Evolutionary conservation across 1,284 basidiomycete genomes (phyloP).

Genomic region (Trichosporon inkin): DNA sequence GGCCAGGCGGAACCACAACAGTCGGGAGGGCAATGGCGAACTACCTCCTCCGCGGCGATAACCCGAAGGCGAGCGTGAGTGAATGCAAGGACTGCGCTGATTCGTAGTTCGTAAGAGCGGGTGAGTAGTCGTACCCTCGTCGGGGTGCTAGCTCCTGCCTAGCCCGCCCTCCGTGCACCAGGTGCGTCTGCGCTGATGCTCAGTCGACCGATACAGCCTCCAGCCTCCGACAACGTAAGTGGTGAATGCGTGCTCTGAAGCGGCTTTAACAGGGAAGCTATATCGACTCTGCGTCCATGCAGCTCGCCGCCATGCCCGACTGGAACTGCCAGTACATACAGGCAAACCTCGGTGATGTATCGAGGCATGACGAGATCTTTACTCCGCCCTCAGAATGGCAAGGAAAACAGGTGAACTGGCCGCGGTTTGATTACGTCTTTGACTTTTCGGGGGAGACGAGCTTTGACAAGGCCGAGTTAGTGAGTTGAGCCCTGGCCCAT

Average conservation of each 20-base stretch:
- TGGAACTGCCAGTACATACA: constrained; percentile 63
- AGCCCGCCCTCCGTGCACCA: constrained; percentile 56
- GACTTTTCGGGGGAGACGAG: constrained; percentile 63
- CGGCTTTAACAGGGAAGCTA: constrained; percentile 56
- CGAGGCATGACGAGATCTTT: constrained; percentile 38
- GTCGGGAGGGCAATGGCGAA: constrained; percentile 31
- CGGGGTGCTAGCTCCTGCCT: constrained; percentile 2
- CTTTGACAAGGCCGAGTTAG: constrained; percentile 68
- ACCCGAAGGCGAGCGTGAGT: constrained; percentile 23
- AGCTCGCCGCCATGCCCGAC: constrained; percentile 54
- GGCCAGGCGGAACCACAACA: constrained; percentile 40
- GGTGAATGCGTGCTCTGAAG: neutral
- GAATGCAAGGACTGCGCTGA: constrained; percentile 19
- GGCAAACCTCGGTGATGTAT: constrained; percentile 64
- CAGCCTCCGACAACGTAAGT: constrained; percentile 77
- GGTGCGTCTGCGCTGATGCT: constrained; percentile 48
- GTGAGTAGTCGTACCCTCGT: constrained; percentile 37
- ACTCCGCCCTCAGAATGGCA: constrained; percentile 30
- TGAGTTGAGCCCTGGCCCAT: constrained; percentile 48
- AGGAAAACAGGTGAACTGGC: constrained; percentile 20
- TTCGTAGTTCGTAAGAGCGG: constrained; percentile 64
- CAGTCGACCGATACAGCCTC: constrained; percentile 79
- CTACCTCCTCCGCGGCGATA: constrained; percentile 30
- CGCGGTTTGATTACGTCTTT: constrained; percentile 42
- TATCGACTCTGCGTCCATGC: constrained; percentile 69